A percentile compares a stretch with the other conserved stretches of the same genome.
These are phyloP conservation scores for Triangularia setosa DNA, from an alignment of 2,329 filamentous ascomycete species.

Conservation along the genomic window DNA sequence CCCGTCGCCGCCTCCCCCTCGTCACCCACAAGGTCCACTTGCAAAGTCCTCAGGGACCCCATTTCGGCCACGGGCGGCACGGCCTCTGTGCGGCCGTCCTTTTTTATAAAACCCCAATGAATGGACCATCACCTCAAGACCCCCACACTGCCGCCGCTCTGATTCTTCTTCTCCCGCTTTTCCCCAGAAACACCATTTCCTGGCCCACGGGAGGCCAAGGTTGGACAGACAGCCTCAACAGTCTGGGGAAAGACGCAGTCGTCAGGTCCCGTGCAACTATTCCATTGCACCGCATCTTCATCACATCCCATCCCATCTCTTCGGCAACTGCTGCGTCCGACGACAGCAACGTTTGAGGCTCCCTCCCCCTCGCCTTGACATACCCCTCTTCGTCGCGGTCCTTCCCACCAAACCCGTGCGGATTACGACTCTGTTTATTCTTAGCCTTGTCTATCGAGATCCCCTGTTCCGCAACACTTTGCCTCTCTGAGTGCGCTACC, in stretches of 20 bases:
- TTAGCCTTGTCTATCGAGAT: not conserved
- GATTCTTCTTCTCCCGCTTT: conserved; percentile 21
- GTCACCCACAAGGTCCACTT: not conserved
- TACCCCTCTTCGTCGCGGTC: not conserved
- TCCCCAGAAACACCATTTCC: conserved; percentile 24
- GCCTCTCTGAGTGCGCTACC: not conserved
- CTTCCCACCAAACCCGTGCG: not conserved
- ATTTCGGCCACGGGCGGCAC: conserved; percentile 20
- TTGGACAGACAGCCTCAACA: conserved; percentile 22
- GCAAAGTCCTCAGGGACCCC: conserved; percentile 1
- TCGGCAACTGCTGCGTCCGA: not conserved
- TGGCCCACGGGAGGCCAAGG: conserved; percentile 22
- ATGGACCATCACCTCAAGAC: conserved; percentile 22
- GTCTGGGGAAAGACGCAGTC: conserved; percentile 10
- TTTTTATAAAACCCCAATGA: conserved; percentile 16
- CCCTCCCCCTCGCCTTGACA: not conserved
- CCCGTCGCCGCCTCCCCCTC: not conserved
- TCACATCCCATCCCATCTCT: not conserved
- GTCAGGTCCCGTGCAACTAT: conserved; percentile 17
- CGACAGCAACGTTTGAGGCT: not conserved
- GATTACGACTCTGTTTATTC: conserved; percentile 3
- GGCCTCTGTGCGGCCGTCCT: conserved; percentile 13
- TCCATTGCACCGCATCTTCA: conserved; percentile 8
- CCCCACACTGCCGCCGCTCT: conserved; percentile 29
- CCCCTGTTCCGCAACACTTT: not conserved